Evolutionary conservation across 164 flowering plant genomes (phyloP).

Genomic region (Stephania cephalantha): DNA sequence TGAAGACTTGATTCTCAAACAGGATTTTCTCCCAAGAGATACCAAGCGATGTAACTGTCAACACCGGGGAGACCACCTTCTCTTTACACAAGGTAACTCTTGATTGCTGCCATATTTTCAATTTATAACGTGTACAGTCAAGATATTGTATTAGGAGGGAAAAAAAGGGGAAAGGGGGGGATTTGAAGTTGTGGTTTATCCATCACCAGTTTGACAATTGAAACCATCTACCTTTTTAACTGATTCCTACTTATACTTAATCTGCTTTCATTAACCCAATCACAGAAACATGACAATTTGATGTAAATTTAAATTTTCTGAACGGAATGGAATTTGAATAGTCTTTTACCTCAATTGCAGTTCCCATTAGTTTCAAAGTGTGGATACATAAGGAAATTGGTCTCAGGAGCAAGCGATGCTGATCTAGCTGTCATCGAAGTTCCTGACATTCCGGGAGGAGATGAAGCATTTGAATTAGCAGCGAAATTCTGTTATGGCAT

Average conservation of each 20-base stretch:
- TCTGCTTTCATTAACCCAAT: not conserved
- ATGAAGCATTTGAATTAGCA: constrained; percentile 78
- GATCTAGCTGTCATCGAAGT: constrained; percentile 49
- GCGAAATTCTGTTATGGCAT: constrained; percentile 92
- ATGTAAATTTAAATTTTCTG: not conserved
- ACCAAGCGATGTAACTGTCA: constrained; percentile 72
- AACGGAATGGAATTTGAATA: constrained; percentile 1
- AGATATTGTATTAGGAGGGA: not conserved
- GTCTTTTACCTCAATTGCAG: constrained; percentile 35
- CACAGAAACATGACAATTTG: not conserved
- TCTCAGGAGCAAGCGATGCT: constrained; percentile 59
- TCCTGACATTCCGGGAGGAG: constrained; percentile 76
- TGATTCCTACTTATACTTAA: not conserved
- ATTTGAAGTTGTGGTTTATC: too few species aligned
- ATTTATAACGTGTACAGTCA: not conserved
- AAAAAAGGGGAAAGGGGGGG: not conserved
- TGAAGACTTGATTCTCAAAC: constrained; percentile 23
- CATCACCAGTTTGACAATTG: too few species aligned
- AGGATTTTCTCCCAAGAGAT: constrained; percentile 96
- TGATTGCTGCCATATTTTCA: not conserved
- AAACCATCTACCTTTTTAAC: too few species aligned
- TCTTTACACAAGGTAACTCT: constrained; percentile 72
- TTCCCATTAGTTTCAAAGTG: constrained; percentile 86
- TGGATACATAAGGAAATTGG: constrained; percentile 70
- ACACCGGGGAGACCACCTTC: constrained; percentile 63